Base-by-base conservation (phyloP, 1,284 basidiomycete species). In the Lentinula novae-zelandiae region DNA sequence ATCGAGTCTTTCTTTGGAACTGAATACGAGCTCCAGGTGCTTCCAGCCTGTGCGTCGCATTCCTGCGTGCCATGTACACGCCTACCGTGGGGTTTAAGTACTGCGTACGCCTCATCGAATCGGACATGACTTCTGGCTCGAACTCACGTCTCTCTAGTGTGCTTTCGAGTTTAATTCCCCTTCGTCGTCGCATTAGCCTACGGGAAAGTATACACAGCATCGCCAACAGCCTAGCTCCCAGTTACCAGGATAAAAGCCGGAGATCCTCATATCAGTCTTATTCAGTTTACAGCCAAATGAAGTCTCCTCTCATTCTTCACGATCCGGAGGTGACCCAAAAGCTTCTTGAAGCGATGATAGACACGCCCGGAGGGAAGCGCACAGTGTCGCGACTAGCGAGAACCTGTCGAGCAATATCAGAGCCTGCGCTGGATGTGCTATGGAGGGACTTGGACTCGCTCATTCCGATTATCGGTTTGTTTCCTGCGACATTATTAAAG, bases 361-460 rank as follows among this genome's bases (percentile, higher is more conserved):
- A 91, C 57, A 78, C 80, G 3, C 83, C 87, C 1, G 81, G 79
- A 65, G 89, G 89, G 36, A 83, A 79, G 64, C 82, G 85, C 44
- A 78, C 82, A 51, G 72, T 90, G 62, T 85, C 85, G 52, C 79
- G 89, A 67, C 75, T 92, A 64, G 83, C 89, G 57, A 79, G 89
- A 60, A 90, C 89, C 54, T 91, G 89, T 73, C 84, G 80, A 65
- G 82, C 83, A 27, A 76, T 90, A 70, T 83, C 79, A 64, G 87
- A 88, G 65, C 87, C 87, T n/a, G 84, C 86, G n/a, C 70, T 91
- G 62, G 76, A 86, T 69, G 73, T 85, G 53, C 76, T 92, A 36
- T 92, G 89, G 89, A 83, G 79, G 69, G 89, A 92, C 67, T 74
- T 92, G 58, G 89, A 92, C 71, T 89, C 87, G 13, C 76, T 92